phyloP scores from a whole-genome alignment of 2,329 filamentous ascomycete species.

The Ophiosphaerella narmari region DNA sequence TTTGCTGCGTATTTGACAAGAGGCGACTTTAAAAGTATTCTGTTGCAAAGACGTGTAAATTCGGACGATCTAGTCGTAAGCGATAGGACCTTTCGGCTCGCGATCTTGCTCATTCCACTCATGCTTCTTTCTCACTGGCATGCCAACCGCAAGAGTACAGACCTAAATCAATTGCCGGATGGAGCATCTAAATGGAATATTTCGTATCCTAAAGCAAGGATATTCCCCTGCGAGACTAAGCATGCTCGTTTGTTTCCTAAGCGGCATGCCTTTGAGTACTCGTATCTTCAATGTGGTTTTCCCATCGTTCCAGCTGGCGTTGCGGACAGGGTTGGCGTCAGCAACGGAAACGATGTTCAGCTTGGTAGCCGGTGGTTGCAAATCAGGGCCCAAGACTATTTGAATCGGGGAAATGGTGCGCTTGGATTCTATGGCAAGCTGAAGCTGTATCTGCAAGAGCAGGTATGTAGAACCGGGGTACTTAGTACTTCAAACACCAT shows the following conservation, averaged over 20 bases:
- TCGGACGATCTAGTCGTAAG: background rate
- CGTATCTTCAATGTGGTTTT: conserved; percentile 71
- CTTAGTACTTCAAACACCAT: no score
- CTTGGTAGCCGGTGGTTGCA: conserved; percentile 60
- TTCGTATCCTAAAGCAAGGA: conserved; percentile 41
- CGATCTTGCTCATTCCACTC: conserved; percentile 17
- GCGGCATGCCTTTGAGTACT: conserved; percentile 70
- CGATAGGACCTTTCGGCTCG: conserved; percentile 6
- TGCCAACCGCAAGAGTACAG: background rate
- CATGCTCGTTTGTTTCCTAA: conserved; percentile 71
- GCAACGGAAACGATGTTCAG: conserved; percentile 26
- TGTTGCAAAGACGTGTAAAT: conserved; percentile 16
- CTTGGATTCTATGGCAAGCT: conserved; percentile 68
- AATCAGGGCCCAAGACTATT: conserved; percentile 64
- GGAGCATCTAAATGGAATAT: conserved; percentile 12
- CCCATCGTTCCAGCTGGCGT: conserved; percentile 66
- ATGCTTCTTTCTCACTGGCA: conserved; percentile 3
- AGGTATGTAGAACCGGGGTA: conserved; percentile 49
- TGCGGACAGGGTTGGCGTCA: conserved; percentile 12
- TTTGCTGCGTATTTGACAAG: conserved; percentile 13
- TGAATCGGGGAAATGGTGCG: conserved; percentile 58
- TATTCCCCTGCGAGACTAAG: conserved; percentile 69
- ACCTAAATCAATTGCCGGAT: background rate
- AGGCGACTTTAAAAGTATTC: conserved; percentile 6
- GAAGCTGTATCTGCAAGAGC: conserved; percentile 59